A percentile compares a stretch with the other conserved stretches of the same genome.
Evolutionary conservation across 2,329 filamentous ascomycete species (phyloP).

Genomic region (Teratosphaeriaceae sp.): DNA sequence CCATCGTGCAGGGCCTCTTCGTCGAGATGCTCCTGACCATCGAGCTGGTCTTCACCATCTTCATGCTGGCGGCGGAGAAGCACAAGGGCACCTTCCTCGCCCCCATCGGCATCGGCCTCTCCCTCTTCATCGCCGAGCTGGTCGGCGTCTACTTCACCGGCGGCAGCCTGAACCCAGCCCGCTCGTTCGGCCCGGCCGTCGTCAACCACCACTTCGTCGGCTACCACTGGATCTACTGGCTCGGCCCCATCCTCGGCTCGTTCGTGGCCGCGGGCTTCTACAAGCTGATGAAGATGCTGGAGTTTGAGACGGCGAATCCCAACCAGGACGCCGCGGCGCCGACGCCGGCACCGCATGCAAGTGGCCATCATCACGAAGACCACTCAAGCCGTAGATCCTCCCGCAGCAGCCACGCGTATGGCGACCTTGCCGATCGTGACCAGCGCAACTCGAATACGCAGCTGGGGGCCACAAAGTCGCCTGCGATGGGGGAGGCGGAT

Average conservation of each 20-base stretch:
- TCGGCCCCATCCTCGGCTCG: slow-evolving; percentile 22
- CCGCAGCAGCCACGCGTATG: slow-evolving; percentile 9
- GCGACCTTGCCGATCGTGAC: slow-evolving; percentile 11
- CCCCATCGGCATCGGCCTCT: slow-evolving; percentile 41
- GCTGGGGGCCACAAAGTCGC: slow-evolving; percentile 5
- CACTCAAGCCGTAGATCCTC: background rate
- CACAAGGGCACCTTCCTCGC: slow-evolving; percentile 41
- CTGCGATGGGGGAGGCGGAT: slow-evolving; percentile 11
- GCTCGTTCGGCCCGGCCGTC: slow-evolving; percentile 29
- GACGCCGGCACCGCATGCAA: background rate
- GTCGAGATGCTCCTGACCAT: slow-evolving; percentile 37
- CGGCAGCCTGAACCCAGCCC: slow-evolving; percentile 32
- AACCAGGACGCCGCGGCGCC: slow-evolving; percentile 18
- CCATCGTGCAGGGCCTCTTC: slow-evolving; percentile 33
- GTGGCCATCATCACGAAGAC: background rate
- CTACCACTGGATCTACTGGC: slow-evolving; percentile 30
- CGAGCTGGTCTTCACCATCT: slow-evolving; percentile 36
- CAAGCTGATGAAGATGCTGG: slow-evolving; percentile 24
- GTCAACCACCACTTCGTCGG: slow-evolving; percentile 21
- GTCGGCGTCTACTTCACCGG: slow-evolving; percentile 32
- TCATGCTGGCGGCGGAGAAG: slow-evolving; percentile 37
- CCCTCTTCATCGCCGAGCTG: slow-evolving; percentile 43
- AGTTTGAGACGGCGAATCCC: slow-evolving; percentile 27
- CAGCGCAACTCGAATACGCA: background rate
- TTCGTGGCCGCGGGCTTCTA: slow-evolving; percentile 26